A percentile compares a stretch with the other conserved stretches of the same genome.
phyloP scores from a whole-genome alignment of 768 basidiomycete genomes.

The Boletus eberwhitei region DNA sequence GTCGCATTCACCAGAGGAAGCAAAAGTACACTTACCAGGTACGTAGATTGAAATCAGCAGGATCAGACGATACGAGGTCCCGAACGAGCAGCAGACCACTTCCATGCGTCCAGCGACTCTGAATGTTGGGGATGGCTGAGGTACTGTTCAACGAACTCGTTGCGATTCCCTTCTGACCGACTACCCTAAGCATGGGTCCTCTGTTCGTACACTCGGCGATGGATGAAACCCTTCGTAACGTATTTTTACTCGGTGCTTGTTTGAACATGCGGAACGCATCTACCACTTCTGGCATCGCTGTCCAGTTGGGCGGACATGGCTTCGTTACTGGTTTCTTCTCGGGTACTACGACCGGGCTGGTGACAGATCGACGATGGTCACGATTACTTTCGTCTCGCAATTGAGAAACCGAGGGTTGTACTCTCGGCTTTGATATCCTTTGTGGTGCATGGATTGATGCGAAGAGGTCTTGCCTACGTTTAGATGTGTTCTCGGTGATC shows the following conservation, averaged over 20 bases:
- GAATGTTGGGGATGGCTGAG: slow-evolving; percentile 9
- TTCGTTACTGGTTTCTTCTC: background rate
- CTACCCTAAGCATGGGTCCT: background rate
- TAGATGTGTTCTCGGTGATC: background rate
- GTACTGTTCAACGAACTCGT: slow-evolving; percentile 14
- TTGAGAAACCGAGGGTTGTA: background rate
- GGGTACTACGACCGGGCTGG: background rate
- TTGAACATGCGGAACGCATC: slow-evolving; percentile 15
- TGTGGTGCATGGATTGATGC: slow-evolving; percentile 15
- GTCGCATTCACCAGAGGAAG: background rate
- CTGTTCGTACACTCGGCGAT: background rate
- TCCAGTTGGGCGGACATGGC: slow-evolving; percentile 10
- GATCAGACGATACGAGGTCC: slow-evolving; percentile 13
- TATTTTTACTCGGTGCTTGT: background rate
- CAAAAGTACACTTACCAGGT: slow-evolving; percentile 1
- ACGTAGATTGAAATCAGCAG: slow-evolving; percentile 17
- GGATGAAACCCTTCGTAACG: slow-evolving; percentile 9
- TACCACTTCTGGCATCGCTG: slow-evolving; percentile 18
- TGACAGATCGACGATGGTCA: background rate
- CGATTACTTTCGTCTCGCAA: background rate
- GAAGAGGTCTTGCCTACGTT: background rate
- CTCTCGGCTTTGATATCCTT: background rate
- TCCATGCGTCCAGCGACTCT: slow-evolving; percentile 1
- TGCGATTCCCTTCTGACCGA: slow-evolving; percentile 17
- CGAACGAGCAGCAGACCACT: slow-evolving; percentile 11